phyloP scores from a whole-genome alignment of 106 monocot species.

The Dendrobium nobile region DNA sequence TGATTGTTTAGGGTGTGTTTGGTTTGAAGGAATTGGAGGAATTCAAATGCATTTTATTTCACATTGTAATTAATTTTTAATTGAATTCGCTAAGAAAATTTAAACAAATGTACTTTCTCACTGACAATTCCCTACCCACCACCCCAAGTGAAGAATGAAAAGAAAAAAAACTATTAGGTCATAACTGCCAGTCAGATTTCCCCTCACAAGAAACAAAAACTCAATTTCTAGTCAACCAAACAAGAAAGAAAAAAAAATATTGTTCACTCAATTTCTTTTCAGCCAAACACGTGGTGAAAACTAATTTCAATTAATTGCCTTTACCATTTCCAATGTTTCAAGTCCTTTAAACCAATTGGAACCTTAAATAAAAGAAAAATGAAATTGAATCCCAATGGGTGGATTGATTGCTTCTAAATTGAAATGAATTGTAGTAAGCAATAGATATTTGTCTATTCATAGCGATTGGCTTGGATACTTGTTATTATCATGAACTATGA shows the following conservation, averaged over 20 bases:
- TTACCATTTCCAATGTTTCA: not conserved
- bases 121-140: not conserved
- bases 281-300: not conserved
- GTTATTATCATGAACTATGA: too few species aligned
- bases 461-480: too few species aligned
- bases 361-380: too few species aligned
- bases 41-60: not conserved
- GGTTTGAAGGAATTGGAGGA: not conserved
- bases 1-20: not conserved
- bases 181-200: not conserved
- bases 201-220: not conserved
- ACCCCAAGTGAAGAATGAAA: not conserved
- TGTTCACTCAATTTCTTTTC: not conserved
- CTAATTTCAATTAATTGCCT: not conserved
- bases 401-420: not conserved
- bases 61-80: not conserved
- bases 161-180: not conserved
- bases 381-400: not conserved
- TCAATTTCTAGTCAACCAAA: not conserved
- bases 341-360: not conserved
- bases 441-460: too few species aligned
- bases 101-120: not conserved
- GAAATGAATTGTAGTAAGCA: not conserved
- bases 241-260: not conserved
- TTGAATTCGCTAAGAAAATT: not conserved